Evolutionary conservation across 2,329 filamentous ascomycete genomes (phyloP).

Genomic region (Ophiocordyceps robertsii): DNA sequence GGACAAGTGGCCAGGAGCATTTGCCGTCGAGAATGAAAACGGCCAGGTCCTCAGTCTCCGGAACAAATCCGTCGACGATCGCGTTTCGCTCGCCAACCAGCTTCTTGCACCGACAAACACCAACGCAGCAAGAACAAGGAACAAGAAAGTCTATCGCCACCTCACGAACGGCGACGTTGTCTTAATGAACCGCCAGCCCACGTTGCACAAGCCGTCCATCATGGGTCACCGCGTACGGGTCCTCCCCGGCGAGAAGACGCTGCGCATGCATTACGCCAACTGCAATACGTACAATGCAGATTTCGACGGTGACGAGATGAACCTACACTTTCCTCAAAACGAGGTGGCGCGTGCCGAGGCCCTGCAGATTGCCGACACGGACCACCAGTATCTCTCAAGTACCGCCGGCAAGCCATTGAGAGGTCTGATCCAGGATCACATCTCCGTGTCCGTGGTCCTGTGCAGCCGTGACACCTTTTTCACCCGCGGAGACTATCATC

Average conservation of each 20-base stretch:
- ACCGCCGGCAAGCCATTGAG: constrained; percentile 87
- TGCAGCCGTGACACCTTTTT: constrained; percentile 91
- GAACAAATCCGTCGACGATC: constrained; percentile 78
- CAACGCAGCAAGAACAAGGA: constrained; percentile 59
- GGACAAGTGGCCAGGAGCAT: constrained; percentile 86
- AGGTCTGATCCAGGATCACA: constrained; percentile 96
- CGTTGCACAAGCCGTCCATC: constrained; percentile 95
- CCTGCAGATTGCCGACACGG: constrained; percentile 84
- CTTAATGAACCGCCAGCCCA: constrained; percentile 96
- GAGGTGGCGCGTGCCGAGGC: constrained; percentile 90
- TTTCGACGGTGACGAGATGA: constrained; percentile 99
- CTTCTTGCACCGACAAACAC: constrained; percentile 73
- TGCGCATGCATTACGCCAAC: constrained; percentile 99
- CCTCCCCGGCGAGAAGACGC: constrained; percentile 85
- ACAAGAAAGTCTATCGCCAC: constrained; percentile 95
- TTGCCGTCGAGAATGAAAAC: constrained; percentile 90
- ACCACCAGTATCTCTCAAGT: constrained; percentile 90
- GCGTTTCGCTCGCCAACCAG: constrained; percentile 81
- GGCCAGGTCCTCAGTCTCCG: constrained; percentile 81
- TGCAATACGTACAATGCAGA: constrained; percentile 99
- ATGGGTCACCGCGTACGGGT: constrained; percentile 95
- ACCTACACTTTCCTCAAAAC: constrained; percentile 98
- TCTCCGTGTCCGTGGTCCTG: constrained; percentile 84
- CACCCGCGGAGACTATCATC: constrained; percentile 74
- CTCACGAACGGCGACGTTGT: constrained; percentile 94